Conservation (phyloP, 495 filamentous ascomycete genomes). For the Tuber melanosporum region DNA sequence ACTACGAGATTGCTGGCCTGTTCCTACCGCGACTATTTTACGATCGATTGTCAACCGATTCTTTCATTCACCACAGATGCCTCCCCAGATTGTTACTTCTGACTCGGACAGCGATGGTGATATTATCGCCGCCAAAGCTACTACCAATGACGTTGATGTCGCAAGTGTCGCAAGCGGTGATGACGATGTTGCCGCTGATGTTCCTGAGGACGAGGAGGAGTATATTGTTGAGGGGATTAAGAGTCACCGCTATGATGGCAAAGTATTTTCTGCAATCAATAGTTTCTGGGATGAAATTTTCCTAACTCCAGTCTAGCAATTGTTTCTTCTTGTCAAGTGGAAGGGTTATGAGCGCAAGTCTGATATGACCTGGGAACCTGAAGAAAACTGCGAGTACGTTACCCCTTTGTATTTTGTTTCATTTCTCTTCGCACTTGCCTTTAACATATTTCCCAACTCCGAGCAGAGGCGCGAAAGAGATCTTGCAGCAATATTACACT, state of each 20-base stretch:
- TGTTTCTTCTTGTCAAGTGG: constrained; percentile 56
- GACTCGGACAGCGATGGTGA: constrained; percentile 38
- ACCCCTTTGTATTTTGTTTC: neutral
- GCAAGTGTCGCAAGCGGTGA: constrained; percentile 7
- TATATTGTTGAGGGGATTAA: constrained; percentile 56
- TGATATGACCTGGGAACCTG: constrained; percentile 57
- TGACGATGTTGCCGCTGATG: constrained; percentile 27
- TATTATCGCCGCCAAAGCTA: constrained; percentile 31
- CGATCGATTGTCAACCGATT: neutral
- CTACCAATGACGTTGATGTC: constrained; percentile 20
- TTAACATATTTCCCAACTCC: constrained; percentile 45
- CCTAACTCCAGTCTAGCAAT: constrained; percentile 21
- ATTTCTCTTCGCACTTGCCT: constrained; percentile 43
- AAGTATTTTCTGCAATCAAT: constrained; percentile 43
- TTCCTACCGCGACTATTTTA: neutral
- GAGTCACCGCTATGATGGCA: constrained; percentile 49
- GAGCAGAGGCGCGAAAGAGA: constrained; percentile 52
- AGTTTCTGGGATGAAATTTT: constrained; percentile 35
- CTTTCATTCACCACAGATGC: constrained; percentile 10
- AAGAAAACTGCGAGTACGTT: constrained; percentile 52
- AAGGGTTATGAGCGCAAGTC: constrained; percentile 55
- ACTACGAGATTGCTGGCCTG: neutral
- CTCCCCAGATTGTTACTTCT: constrained; percentile 30
- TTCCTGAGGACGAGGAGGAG: constrained; percentile 42
- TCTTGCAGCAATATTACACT: constrained; percentile 45